Base-by-base conservation (phyloP, 2,329 filamentous ascomycete genomes). In the Diatrype stigma region DNA sequence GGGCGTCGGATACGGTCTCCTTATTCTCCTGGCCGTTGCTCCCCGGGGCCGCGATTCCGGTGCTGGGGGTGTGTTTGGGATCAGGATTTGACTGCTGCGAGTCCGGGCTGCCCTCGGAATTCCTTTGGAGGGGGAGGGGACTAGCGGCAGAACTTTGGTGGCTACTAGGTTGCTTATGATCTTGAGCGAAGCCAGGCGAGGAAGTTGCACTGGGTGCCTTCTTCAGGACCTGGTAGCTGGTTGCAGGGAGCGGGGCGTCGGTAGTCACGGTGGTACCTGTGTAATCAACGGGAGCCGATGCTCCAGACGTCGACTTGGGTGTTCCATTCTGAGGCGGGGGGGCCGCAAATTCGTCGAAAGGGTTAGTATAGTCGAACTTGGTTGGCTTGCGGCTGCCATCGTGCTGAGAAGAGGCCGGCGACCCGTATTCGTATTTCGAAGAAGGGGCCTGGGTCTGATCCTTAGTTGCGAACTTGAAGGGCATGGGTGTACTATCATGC, bases 1-100 rank as follows among this genome's bases (percentile, higher is more conserved):
- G 75, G 23, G 87, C 85, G 50, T 89, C 82, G 19, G 86, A 77
- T 28, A 94, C 87, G 46, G 85, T 87, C 67, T 90, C 86, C 57
- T 76, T 82, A 48, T 70, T 67, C 44, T 69, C 63, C 49, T 57
- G 56, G n/a, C 54, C 51, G 4, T 34, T 42, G 16, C 54, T 49
- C 22, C 53, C 51, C 34, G 56, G 48, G 3, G 45, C 40, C 22
- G 46, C 47, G 26, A 8, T 45, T 11, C 45, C 46, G 16, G 46
- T 40, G 21, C 50, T 51, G 14, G 55, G 53, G 4, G 56, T 54
- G 2, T 35, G 32, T 30, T 23, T 46, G 26, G 44, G 54, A 17
- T 49, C 51, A 16, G 51, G 57, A 28, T 62, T 59, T 16, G 51
- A 56, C 28, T 62, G 59, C 26, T 61, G 57, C 10, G 65, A 66